Evolutionary conservation across 2,329 filamentous ascomycete species (phyloP), one percentile per base, ranked within the genome.

Genomic region (Curvularia hawaiiensis): DNA sequence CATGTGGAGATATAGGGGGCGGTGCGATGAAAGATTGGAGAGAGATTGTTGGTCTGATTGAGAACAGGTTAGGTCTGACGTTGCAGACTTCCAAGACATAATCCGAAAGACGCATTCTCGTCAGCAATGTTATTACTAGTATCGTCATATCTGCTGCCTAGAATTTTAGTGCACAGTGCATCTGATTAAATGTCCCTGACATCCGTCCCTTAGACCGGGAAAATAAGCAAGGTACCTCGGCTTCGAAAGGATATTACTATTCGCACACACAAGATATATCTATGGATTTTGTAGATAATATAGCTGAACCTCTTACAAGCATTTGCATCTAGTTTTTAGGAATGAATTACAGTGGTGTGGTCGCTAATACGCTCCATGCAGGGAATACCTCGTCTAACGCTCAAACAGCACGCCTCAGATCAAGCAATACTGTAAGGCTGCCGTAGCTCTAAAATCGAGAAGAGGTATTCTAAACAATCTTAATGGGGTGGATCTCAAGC

Each of bases 1-100:
- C 92, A 0, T 97, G 93, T 77, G 92, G 92, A 14, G 93, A 97
- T 77, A 83, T 88, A 2, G 92, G 92, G 0, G 83, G 85, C 40
- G 92, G 92, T 4, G 92, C 87, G 1, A 97, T 97, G 93, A 85
- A 84, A 71, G 86, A 91, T 51, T 96, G 91, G 90, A 84, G 79
- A 56, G 83, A 88, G 56, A 90, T 97, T 73, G 90, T 95, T 10
- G 72, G 73, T 10, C 79, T 84, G 1, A 84, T 93, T 50, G 85
- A 90, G 71, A 60, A 67, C 22, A 65, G 72, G 48, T 43, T 76
- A 7, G 70, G 71, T 0, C 51, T 76, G 18, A 12, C 18, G 18
- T 41, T 31, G 16, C 26, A 45, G 20, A 39, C 35, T 30, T 26
- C 10, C 9, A 26, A 41, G 16, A 39, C 45, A 18, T 20, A 24